phyloP scores from a whole-genome alignment of 2,329 filamentous ascomycete species.

The Ophiocordyceps camponoti-rufipedis region DNA sequence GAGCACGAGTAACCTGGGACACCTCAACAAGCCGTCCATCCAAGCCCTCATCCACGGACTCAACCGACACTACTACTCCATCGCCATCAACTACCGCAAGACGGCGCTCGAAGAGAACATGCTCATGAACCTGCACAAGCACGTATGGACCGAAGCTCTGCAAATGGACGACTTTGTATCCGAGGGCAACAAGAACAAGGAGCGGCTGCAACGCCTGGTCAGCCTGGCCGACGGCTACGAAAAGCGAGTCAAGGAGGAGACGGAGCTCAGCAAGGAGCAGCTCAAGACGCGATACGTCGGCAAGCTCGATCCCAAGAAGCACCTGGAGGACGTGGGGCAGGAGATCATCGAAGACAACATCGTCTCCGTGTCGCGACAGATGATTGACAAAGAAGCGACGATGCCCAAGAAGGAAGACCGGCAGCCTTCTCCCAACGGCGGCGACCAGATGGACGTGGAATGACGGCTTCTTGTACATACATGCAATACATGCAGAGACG shows the following conservation, averaged over 20 bases:
- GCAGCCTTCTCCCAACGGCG: constrained; percentile 29
- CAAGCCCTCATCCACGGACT: constrained; percentile 96
- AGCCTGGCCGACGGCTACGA: constrained; percentile 88
- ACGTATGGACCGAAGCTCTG: constrained; percentile 94
- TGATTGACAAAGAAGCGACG: constrained; percentile 98
- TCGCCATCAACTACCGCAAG: constrained; percentile 96
- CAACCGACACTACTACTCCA: constrained; percentile 98
- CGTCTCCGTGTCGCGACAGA: constrained; percentile 90
- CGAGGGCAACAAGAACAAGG: constrained; percentile 73
- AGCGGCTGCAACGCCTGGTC: constrained; percentile 74
- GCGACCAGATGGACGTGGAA: constrained; percentile 52
- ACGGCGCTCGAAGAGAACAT: constrained; percentile 97
- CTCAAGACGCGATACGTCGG: constrained; percentile 97
- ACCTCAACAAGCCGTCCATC: constrained; percentile 98
- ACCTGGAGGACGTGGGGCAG: constrained; percentile 90
- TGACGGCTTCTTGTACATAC: constrained; percentile 16
- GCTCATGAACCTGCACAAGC: constrained; percentile 99
- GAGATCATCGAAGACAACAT: constrained; percentile 99
- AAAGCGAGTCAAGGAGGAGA: constrained; percentile 97
- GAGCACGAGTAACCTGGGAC: constrained; percentile 92
- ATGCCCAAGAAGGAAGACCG: constrained; percentile 53
- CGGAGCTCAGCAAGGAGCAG: constrained; percentile 89
- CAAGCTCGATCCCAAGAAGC: constrained; percentile 98
- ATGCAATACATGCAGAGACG: constrained; percentile 11
- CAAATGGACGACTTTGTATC: constrained; percentile 90